phyloP scores from a whole-genome alignment of 148 eudicot genomes.

The Vaccinium vitisidaea region DNA sequence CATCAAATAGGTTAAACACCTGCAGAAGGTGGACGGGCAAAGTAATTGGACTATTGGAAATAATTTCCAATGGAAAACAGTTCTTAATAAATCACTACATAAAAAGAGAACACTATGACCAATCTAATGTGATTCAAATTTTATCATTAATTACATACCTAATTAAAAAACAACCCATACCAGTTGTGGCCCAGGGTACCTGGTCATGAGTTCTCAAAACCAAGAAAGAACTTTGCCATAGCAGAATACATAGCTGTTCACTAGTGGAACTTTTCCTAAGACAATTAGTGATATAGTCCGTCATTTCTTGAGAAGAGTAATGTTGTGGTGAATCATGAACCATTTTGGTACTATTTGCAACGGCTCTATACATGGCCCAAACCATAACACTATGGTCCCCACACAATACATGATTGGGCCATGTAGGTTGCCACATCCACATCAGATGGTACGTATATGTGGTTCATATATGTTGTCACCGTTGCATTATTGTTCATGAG shows the following conservation, averaged over 20 bases:
- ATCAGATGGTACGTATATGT: too few relatives aligned
- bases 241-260: not conserved
- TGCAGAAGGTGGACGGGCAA: slow-evolving; percentile 17
- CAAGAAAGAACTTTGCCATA: not conserved
- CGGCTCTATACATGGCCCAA: not conserved
- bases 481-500: not conserved
- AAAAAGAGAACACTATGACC: not conserved
- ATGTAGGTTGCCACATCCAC: too few relatives aligned
- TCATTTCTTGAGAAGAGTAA: too few relatives aligned
- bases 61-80: not conserved
- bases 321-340: too few relatives aligned
- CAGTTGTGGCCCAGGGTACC: not conserved
- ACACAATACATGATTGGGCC: too few relatives aligned
- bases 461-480: too few relatives aligned
- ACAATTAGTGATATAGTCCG: not conserved
- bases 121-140: not conserved
- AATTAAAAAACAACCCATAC: not conserved
- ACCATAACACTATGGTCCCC: not conserved
- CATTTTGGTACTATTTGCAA: too few relatives aligned
- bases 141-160: not conserved
- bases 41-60: not conserved
- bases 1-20: slow-evolving; percentile 65
- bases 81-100: not conserved
- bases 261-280: not conserved
- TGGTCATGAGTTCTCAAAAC: not conserved